Percentiles rank a stretch among this genome's conserved stretches.
Evolutionary conservation across 768 basidiomycete species (phyloP).

Genomic region (Sistotremastrum suecicum): DNA sequence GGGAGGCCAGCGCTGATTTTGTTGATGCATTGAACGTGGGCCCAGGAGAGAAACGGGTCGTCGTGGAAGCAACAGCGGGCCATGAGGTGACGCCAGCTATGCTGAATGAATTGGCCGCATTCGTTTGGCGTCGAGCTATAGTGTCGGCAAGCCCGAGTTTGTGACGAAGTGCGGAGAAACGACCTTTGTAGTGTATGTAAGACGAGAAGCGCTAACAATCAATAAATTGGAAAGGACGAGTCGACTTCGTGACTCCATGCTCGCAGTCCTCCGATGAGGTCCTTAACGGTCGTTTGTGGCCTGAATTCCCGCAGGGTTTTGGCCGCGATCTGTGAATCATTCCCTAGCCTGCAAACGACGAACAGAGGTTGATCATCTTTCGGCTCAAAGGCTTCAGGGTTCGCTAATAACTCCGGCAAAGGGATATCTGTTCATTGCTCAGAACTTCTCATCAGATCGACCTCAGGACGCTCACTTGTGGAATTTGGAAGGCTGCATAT

Average conservation of each 20-base stretch:
- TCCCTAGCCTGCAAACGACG: slow-evolving; percentile 78
- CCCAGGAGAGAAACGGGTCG: slow-evolving; percentile 39
- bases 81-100: slow-evolving; percentile 52
- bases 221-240: slow-evolving; percentile 69
- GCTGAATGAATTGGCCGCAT: slow-evolving; percentile 28
- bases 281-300: slow-evolving; percentile 30
- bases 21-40: slow-evolving; percentile 43
- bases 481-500: slow-evolving; percentile 73
- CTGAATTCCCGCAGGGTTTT: slow-evolving; percentile 34
- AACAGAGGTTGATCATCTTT: slow-evolving; percentile 24
- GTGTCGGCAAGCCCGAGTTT: not conserved
- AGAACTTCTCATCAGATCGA: not conserved
- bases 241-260: slow-evolving; percentile 74
- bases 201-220: slow-evolving; percentile 5
- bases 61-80: slow-evolving; percentile 40
- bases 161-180: not conserved
- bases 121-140: too few relatives aligned
- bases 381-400: slow-evolving; percentile 26
- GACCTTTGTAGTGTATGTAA: not conserved
- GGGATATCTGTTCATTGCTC: slow-evolving; percentile 49
- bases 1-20: slow-evolving; percentile 39
- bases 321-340: slow-evolving; percentile 86
- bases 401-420: slow-evolving; percentile 43
- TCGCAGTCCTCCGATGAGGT: slow-evolving; percentile 69
- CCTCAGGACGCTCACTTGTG: slow-evolving; percentile 35